Evolutionary conservation across 2,329 filamentous ascomycete genomes (phyloP).

Genomic region (Dactylellina parvicollis): DNA sequence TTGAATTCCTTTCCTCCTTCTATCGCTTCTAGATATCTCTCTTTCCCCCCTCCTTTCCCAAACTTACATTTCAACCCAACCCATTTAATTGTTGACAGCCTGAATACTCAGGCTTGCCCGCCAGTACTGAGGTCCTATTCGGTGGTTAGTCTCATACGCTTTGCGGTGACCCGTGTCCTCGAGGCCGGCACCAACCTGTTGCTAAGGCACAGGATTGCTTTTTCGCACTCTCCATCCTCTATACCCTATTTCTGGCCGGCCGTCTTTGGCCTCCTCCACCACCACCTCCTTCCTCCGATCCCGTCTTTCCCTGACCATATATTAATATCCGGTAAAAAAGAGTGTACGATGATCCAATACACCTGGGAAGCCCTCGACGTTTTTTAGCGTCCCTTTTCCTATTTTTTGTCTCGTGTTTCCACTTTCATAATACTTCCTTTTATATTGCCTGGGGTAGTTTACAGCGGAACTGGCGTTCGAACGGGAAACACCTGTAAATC

Average conservation of each 20-base stretch:
- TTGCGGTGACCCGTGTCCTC: conserved; percentile 54
- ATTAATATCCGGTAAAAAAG: conserved; percentile 57
- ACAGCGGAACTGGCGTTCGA: conserved; percentile 55
- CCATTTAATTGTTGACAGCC: conserved; percentile 55
- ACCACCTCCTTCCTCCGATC: conserved; percentile 56
- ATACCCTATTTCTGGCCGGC: conserved; percentile 55
- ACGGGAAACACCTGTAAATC: conserved; percentile 54
- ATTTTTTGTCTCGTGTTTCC: conserved; percentile 56
- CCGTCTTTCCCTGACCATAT: conserved; percentile 52
- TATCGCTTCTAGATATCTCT: conserved; percentile 50
- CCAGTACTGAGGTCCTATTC: conserved; percentile 55
- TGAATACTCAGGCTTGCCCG: conserved; percentile 55
- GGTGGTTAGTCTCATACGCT: conserved; percentile 55
- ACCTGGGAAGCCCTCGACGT: conserved; percentile 54
- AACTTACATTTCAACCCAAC: conserved; percentile 52
- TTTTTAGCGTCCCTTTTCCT: conserved; percentile 56
- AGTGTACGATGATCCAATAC: conserved; percentile 55
- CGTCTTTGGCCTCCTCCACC: conserved; percentile 53
- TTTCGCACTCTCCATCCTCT: conserved; percentile 57
- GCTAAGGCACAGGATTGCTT: conserved; percentile 56
- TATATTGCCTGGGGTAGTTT: conserved; percentile 53
- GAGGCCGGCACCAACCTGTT: conserved; percentile 54
- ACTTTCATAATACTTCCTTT: conserved; percentile 55
- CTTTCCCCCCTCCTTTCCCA: conserved; percentile 54
- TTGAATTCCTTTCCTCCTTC: conserved; percentile 54